Evolutionary conservation across 257 asterid species (phyloP).

Genomic region (Forsythia suspensa): DNA sequence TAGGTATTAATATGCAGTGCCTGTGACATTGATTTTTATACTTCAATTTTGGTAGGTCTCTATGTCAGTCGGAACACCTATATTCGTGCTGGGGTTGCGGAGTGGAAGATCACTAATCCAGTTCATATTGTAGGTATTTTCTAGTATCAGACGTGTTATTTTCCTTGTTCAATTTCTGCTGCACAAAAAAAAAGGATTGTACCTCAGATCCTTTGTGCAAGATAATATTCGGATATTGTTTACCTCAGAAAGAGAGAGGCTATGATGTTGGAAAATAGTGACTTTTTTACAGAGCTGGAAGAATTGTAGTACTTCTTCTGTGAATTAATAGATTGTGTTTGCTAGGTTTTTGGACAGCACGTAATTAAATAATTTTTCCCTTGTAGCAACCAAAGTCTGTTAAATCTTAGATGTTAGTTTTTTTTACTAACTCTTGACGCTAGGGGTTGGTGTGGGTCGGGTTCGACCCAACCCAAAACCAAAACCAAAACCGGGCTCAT

Average conservation of each 20-base stretch:
- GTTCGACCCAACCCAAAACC: no score
- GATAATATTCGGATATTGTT: neutral
- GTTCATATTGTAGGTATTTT: constrained; percentile 79
- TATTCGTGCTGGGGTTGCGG: constrained; percentile 90
- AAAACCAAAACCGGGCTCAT: no score
- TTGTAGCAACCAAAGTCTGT: neutral
- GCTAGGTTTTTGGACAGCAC: neutral
- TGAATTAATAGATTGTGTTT: neutral
- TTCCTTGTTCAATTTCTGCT: constrained; percentile 5
- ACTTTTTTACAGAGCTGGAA: neutral
- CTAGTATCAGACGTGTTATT: constrained; percentile 11
- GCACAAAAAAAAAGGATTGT: neutral
- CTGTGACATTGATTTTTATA: neutral
- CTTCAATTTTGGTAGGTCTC: constrained; percentile 52
- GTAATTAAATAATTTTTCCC: neutral
- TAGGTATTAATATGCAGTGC: neutral
- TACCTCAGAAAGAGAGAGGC: neutral
- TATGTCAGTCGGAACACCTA: constrained; percentile 96
- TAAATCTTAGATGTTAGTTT: neutral
- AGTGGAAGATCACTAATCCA: constrained; percentile 89
- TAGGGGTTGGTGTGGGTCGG: no score
- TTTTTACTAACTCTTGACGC: neutral
- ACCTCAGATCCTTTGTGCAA: neutral
- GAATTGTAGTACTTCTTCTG: neutral
- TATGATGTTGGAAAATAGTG: neutral